Conservation (phyloP, 1,284 basidiomycete genomes). For the Fistulina hepatica region DNA sequence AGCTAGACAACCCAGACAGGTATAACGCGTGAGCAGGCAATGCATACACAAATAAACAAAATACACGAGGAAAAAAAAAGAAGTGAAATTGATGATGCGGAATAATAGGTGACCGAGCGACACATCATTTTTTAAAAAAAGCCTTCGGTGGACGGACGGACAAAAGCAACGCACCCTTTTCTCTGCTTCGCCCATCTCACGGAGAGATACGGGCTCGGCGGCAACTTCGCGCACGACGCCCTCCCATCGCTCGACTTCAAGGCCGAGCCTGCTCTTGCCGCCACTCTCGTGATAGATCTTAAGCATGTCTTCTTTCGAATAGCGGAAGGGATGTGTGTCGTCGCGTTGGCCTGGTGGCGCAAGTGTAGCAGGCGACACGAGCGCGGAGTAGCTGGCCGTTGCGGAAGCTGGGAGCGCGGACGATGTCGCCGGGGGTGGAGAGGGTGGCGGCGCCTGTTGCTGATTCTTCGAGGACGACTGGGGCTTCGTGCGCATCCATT, state of each 20-base stretch:
- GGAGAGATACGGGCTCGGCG: slow-evolving; percentile 63
- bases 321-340: slow-evolving; percentile 69
- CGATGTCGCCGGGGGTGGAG: slow-evolving; percentile 37
- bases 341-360: slow-evolving; percentile 45
- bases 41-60: slow-evolving; percentile 12
- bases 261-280: slow-evolving; percentile 60
- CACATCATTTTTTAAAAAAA: slow-evolving; percentile 12
- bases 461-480: slow-evolving; percentile 44
- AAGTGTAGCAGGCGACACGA: slow-evolving; percentile 47
- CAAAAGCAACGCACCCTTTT: slow-evolving; percentile 86
- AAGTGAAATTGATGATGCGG: slow-evolving; percentile 12
- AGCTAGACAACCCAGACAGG: slow-evolving; percentile 31
- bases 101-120: no score
- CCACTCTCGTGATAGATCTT: slow-evolving; percentile 75
- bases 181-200: slow-evolving; percentile 74
- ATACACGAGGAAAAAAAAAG: slow-evolving; percentile 15
- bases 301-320: slow-evolving; percentile 78
- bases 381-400: slow-evolving; percentile 70
- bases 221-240: slow-evolving; percentile 72
- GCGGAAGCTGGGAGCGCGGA: slow-evolving; percentile 31
- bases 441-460: slow-evolving; percentile 42
- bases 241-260: slow-evolving; percentile 80
- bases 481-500: slow-evolving; percentile 80
- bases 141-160: slow-evolving; percentile 10
- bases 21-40: slow-evolving; percentile 11